Evolutionary conservation across 495 filamentous ascomycete genomes (phyloP), one percentile per base, ranked within the genome.

Genomic region (Zalerion maritima): DNA sequence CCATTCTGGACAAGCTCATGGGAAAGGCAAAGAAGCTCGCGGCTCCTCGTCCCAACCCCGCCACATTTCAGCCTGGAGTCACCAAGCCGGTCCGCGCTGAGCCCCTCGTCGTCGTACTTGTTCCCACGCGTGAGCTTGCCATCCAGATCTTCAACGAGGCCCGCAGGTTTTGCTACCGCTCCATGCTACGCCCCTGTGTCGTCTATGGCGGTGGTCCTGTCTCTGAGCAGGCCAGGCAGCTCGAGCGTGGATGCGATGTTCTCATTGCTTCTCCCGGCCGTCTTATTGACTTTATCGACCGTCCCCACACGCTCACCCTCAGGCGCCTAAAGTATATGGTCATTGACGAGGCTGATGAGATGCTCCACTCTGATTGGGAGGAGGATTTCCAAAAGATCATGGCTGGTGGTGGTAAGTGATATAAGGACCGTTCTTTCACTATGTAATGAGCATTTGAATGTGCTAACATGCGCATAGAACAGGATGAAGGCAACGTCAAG

Each of bases 71-170:
- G 0, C 35, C 43, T 1, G 59, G 57, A 1, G 62, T 64, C 32
- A 50, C 73, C 29, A 43, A 50, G 0, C 45, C 44, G 2, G 62
- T 76, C 13, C 65, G 69, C 21, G 85, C 81, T 7, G 84, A 94
- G 56, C 89, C 89, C 2, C 50, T 96, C 10, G 75, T 94, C 0
- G 57, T 94, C 9, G 62, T 96, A 26, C 64, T 97, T n/a, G 74
- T 67, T 21, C 89, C 89, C 6, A 83, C 71, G 35, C 79, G 89
- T 26, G 89, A 97, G 65, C 57, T 97, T 7, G 79, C 83, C 0
- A 78, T 78, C 4, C 89, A 97, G 50, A 91, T 94, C 38, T 96
- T 93, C 53, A 81, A 91, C 35, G 87, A 94, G 45, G 75, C 81
- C 9, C 74, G 89, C 34, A 81, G 83, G 35, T 69, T 94, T 22